Evolutionary conservation across 1,139 yeast species (phyloP), one percentile per base, ranked within the genome.

Genomic region (Wickerhamomyces sp.): DNA sequence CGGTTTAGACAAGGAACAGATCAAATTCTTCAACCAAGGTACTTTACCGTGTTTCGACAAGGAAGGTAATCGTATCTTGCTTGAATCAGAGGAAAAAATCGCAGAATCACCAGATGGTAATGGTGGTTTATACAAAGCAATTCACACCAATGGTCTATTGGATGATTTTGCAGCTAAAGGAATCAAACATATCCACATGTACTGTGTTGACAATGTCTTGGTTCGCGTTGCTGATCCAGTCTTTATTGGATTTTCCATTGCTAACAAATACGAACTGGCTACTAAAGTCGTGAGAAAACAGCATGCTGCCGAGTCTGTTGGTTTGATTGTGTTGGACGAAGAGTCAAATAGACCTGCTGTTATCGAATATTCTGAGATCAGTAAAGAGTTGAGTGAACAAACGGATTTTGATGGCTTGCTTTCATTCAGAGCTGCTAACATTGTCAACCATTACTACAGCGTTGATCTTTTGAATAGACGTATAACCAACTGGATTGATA

Each of bases 101-200:
- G 80, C 89, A 24, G 85, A 85, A 51, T 86, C 96, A 11, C 98
- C 99, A 3, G 97, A 93, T 59, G 99, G 99, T 3, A 93, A 93
- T 57, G 99, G 99, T 38, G 99, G 99, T 2, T 68, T 93, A 39
- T 93, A 93, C 65, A 81, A 78, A 54, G 97, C 96, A 3, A 70
- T 93, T 28, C 64, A 66, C 47, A 72, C 72, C 26, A 75, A 81
- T 45, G 75, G 77, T 2, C 68, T 89, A 17, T 55, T 91, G 32
- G 72, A 73, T 9, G 96, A 89, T 55, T 75, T 91, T 56, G 54
- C 63, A 19, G 44, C 51, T n/a, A 78, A 78, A 38, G 88, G 87
- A 8, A 77, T 91, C 45, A 77, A 86, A 59, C 98, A 91, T 57
- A 70, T 93, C 43, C 97, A 93, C 63, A 85, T 89, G 83, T 93